phyloP scores from a whole-genome alignment of 1,139 yeast species.

The Nakaseomyces delphensis region DNA sequence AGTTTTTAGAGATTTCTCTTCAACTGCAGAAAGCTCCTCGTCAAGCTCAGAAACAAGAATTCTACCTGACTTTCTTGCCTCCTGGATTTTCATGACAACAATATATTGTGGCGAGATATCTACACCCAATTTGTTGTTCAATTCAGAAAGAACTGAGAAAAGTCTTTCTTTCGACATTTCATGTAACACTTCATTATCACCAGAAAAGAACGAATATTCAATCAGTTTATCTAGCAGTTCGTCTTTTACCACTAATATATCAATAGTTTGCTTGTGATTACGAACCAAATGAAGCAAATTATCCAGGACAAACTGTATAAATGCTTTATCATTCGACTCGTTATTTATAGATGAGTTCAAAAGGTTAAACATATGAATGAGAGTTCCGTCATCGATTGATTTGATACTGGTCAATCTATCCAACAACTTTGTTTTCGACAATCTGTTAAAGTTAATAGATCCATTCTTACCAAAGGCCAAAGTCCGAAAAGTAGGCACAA shows the following conservation, averaged over 20 bases:
- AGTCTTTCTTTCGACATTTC: constrained; percentile 50
- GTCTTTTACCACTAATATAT: constrained; percentile 38
- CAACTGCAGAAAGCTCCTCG: constrained; percentile 43
- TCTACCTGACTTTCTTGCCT: constrained; percentile 29
- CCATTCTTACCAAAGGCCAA: constrained; percentile 46
- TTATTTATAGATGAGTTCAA: constrained; percentile 11
- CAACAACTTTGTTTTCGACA: constrained; percentile 66
- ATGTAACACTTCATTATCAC: constrained; percentile 13
- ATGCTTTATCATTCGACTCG: constrained; percentile 32
- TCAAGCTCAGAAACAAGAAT: constrained; percentile 43
- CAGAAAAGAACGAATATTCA: constrained; percentile 47
- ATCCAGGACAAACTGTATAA: constrained; percentile 52
- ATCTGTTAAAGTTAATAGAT: constrained; percentile 64
- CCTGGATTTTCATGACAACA: constrained; percentile 32
- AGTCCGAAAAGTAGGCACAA: constrained; percentile 41
- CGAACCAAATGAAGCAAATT: constrained; percentile 51
- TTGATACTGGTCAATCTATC: constrained; percentile 39
- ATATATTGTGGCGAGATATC: constrained; percentile 47
- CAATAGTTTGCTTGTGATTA: constrained; percentile 33
- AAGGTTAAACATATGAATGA: constrained; percentile 25
- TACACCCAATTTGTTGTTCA: constrained; percentile 37
- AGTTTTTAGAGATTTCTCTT: constrained; percentile 42
- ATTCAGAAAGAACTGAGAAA: constrained; percentile 54
- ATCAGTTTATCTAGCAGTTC: constrained; percentile 45
- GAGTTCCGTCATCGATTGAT: constrained; percentile 21